Evolutionary conservation across 805 yeast species (phyloP).

Genomic region (Yamadazyma scolyti): DNA sequence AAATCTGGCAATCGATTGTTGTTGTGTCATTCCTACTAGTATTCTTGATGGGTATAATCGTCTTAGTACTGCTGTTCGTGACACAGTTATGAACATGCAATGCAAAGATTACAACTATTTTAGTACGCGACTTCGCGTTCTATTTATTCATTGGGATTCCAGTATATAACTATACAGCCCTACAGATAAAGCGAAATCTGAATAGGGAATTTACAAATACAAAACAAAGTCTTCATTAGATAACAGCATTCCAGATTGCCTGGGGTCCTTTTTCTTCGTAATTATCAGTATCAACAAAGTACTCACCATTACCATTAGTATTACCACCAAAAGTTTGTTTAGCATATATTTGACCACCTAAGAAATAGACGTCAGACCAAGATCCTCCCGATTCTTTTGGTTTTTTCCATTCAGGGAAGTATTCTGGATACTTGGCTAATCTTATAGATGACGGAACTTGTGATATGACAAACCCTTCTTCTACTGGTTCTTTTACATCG

Average conservation of each 20-base stretch:
- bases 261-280: conserved; percentile 80
- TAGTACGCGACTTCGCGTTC: too few species aligned
- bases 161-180: too few species aligned
- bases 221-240: conserved; percentile 1
- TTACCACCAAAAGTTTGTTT: conserved; percentile 74
- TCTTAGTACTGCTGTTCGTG: too few species aligned
- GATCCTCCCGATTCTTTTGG: conserved; percentile 52
- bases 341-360: conserved; percentile 86
- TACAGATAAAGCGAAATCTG: too few species aligned
- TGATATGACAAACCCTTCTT: conserved; percentile 24
- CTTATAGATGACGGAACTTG: conserved; percentile 83
- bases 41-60: too few species aligned
- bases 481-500: conserved; percentile 22
- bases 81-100: too few species aligned
- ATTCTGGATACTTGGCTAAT: conserved; percentile 75
- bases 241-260: conserved; percentile 65
- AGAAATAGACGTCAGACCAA: conserved; percentile 66
- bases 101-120: too few species aligned
- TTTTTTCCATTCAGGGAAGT: conserved; percentile 90
- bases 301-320: conserved; percentile 51
- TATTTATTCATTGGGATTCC: too few species aligned
- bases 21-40: conserved; percentile 24
- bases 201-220: too few species aligned
- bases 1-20: conserved; percentile 32
- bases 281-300: conserved; percentile 64